These are phyloP conservation scores for Cylindrodendrum hubeiense DNA, from an alignment of 2,329 filamentous ascomycete species.

Conservation along the genomic window DNA sequence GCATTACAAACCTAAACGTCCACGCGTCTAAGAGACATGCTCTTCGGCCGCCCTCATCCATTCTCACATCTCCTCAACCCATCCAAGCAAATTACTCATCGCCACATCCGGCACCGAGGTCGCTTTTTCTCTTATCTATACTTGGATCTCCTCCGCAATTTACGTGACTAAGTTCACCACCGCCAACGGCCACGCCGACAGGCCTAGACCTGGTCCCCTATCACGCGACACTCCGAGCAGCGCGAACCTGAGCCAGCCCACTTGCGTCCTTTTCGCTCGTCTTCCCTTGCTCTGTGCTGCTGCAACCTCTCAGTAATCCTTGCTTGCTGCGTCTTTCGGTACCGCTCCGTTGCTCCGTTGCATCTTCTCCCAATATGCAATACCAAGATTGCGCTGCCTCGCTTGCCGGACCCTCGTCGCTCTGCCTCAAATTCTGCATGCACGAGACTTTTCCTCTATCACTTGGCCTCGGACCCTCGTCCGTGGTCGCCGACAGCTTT, in stretches of 20 bases:
- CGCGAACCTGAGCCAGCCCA: neutral
- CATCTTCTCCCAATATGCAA: constrained; percentile 14
- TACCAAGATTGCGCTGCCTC: constrained; percentile 1
- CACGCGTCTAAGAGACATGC: neutral
- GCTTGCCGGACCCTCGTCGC: neutral
- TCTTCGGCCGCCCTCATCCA: neutral
- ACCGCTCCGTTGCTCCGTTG: neutral
- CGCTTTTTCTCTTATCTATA: constrained; percentile 22
- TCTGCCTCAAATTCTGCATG: constrained; percentile 1
- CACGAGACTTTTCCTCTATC: neutral
- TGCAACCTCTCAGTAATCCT: neutral
- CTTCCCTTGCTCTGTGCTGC: neutral
- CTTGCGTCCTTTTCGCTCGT: neutral
- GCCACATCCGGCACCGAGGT: constrained; percentile 14
- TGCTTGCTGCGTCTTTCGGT: neutral
- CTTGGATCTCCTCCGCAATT: constrained; percentile 3
- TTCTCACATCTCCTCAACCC: neutral
- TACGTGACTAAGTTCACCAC: constrained; percentile 2
- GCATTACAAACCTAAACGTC: too few species aligned
- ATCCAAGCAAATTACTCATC: neutral
- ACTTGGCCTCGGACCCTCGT: neutral
- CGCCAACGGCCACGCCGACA: constrained; percentile 18
- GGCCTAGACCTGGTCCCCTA: constrained; percentile 19
- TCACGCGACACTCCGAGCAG: constrained; percentile 23
- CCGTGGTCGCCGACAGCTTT: neutral